Percentiles rank a stretch among this genome's conserved stretches.
These are phyloP conservation scores for Aspergillus kassunensis DNA, from an alignment of 495 filamentous ascomycete genomes.

Conservation along the genomic window DNA sequence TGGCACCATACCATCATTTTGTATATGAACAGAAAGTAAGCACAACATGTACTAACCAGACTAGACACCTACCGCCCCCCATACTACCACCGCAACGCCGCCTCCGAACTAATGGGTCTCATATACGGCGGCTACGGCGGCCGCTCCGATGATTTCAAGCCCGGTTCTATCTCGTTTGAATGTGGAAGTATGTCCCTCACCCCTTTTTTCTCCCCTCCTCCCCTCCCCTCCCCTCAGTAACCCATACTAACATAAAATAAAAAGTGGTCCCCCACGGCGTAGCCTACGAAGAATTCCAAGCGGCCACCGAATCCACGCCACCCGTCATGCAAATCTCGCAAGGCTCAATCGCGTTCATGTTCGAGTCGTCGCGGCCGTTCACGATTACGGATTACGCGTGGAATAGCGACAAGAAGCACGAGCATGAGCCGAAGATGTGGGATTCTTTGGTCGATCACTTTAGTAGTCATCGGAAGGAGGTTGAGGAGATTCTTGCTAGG, in stretches of 20 bases:
- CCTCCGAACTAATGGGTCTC: constrained; percentile 49
- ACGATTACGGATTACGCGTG: constrained; percentile 51
- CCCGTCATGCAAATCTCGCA: constrained; percentile 47
- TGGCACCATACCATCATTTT: too few relatives aligned
- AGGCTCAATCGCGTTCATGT: constrained; percentile 57
- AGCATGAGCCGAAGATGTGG: constrained; percentile 56
- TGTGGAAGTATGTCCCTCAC: constrained; percentile 38
- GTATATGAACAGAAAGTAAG: constrained; percentile 1
- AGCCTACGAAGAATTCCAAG: constrained; percentile 62
- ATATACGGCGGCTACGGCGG: constrained; percentile 53
- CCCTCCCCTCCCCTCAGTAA: not conserved
- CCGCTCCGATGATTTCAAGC: constrained; percentile 54
- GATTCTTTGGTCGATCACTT: constrained; percentile 52
- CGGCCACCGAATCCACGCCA: constrained; percentile 43
- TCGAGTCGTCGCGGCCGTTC: constrained; percentile 50
- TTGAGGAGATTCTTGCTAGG: constrained; percentile 38
- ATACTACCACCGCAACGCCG: constrained; percentile 50
- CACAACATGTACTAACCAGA: not conserved
- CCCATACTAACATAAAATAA: not conserved
- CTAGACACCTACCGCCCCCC: constrained; percentile 46
- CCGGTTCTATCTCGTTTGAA: constrained; percentile 55
- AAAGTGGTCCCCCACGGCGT: constrained; percentile 38
- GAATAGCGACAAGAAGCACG: constrained; percentile 50
- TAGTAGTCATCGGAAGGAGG: constrained; percentile 37
- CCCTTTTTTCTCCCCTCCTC: not conserved